A percentile compares a stretch with the other conserved stretches of the same genome.
Evolutionary conservation across 768 basidiomycete genomes (phyloP).

Genomic region (Boletus reticuloceps): DNA sequence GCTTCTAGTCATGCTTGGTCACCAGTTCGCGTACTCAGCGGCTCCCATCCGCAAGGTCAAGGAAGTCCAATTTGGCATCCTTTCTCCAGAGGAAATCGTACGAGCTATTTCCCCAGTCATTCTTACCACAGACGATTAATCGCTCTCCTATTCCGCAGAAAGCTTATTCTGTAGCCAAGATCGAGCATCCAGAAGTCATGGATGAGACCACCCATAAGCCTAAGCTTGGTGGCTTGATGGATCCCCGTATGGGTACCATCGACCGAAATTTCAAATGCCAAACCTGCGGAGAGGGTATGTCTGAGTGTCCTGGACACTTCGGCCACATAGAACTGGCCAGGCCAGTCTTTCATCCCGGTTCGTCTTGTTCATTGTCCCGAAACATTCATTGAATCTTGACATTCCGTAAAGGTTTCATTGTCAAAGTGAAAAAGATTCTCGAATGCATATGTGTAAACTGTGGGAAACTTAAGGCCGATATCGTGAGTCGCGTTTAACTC

Average conservation of each 20-base stretch:
- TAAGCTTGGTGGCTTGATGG: conserved; percentile 93
- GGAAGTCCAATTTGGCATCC: conserved; percentile 98
- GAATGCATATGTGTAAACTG: conserved; percentile 99
- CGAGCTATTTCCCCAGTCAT: background rate
- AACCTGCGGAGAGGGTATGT: conserved; percentile 99
- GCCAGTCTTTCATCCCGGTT: conserved; percentile 97
- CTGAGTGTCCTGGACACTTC: conserved; percentile 99
- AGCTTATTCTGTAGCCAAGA: conserved; percentile 97
- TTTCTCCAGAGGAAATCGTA: conserved; percentile 98
- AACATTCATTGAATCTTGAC: background rate
- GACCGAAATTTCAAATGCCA: conserved; percentile 99
- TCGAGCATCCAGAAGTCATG: conserved; percentile 98
- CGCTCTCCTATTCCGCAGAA: conserved; percentile 55
- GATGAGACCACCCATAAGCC: conserved; percentile 90
- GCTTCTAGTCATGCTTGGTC: conserved; percentile 64
- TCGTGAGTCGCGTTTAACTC: conserved; percentile 85
- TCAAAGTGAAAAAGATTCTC: conserved; percentile 99
- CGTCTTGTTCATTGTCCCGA: conserved; percentile 27
- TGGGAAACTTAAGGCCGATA: conserved; percentile 95
- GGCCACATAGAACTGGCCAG: conserved; percentile 96
- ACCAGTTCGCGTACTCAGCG: conserved; percentile 89
- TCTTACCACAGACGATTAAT: conserved; percentile 7
- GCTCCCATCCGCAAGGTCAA: conserved; percentile 94
- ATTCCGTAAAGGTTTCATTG: conserved; percentile 71
- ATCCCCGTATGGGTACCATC: conserved; percentile 97